A percentile compares a stretch with the other conserved stretches of the same genome.
Conservation (phyloP, 495 filamentous ascomycete genomes). For the Oleoguttula mirabilis region DNA sequence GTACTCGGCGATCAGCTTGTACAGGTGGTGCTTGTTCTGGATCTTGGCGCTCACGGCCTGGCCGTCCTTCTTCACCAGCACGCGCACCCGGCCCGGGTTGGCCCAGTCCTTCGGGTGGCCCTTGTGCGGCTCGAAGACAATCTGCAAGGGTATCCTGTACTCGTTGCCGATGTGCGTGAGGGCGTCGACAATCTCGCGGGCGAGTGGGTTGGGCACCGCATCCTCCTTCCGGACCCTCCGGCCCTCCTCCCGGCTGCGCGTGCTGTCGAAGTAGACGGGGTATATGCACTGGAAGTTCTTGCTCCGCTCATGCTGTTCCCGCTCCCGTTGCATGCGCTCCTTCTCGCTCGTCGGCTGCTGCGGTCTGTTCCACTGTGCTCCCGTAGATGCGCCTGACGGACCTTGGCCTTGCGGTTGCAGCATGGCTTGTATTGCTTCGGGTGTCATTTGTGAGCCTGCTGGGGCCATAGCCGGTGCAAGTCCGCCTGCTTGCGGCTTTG, state of each 20-base stretch:
- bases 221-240: conserved; percentile 58
- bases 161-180: conserved; percentile 49
- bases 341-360: conserved; percentile 1
- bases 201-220: conserved; percentile 76
- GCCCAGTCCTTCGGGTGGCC: conserved; percentile 94
- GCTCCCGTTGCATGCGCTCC: conserved; percentile 1
- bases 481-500: conserved; percentile 6
- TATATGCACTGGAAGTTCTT: conserved; percentile 80
- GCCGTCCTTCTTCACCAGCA: conserved; percentile 53
- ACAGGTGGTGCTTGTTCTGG: conserved; percentile 87
- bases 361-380: background rate
- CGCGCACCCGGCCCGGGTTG: conserved; percentile 81
- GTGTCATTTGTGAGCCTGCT: conserved; percentile 7
- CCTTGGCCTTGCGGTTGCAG: conserved; percentile 1
- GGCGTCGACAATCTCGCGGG: conserved; percentile 78
- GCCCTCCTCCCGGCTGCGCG: conserved; percentile 61
- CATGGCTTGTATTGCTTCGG: conserved; percentile 7
- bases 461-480: conserved; percentile 1
- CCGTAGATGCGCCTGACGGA: background rate
- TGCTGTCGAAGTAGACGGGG: conserved; percentile 82
- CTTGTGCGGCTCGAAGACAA: conserved; percentile 82
- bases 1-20: conserved; percentile 60
- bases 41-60: conserved; percentile 39
- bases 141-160: conserved; percentile 34
- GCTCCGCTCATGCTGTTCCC: conserved; percentile 13